Conservation (phyloP, 805 yeast species). For the Candida montana region DNA sequence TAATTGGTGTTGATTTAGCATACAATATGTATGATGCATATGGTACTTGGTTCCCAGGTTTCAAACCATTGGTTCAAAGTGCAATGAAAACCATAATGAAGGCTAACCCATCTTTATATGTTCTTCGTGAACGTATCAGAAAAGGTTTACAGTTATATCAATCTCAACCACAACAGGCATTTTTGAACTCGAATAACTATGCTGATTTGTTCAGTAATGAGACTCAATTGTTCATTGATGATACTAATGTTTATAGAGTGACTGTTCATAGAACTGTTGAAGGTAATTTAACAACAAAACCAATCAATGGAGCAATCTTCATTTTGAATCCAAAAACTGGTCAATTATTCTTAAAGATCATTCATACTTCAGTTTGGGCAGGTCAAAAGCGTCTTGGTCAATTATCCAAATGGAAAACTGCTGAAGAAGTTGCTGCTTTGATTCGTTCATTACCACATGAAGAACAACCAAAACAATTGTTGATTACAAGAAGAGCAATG, state of each 20-base stretch:
- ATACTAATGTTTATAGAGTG: constrained; percentile 89
- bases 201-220: constrained; percentile 85
- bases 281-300: constrained; percentile 88
- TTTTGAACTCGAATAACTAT: constrained; percentile 82
- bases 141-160: constrained; percentile 92
- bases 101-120: constrained; percentile 88
- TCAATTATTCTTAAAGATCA: constrained; percentile 79
- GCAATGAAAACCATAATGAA: constrained; percentile 94
- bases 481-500: constrained; percentile 87
- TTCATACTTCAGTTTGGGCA: constrained; percentile 93
- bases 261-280: constrained; percentile 87
- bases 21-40: constrained; percentile 95
- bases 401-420: constrained; percentile 95
- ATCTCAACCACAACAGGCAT: constrained; percentile 89
- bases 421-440: constrained; percentile 93
- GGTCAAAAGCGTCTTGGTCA: constrained; percentile 94
- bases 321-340: constrained; percentile 89
- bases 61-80: constrained; percentile 82
- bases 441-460: constrained; percentile 85
- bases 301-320: constrained; percentile 89
- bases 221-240: constrained; percentile 83
- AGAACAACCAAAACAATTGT: constrained; percentile 90
- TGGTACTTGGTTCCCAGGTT: constrained; percentile 97
- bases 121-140: constrained; percentile 86
- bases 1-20: constrained; percentile 88